Evolutionary conservation across 2,329 filamentous ascomycete genomes (phyloP), one percentile per base, ranked within the genome.

Genomic region (Taxawa tesnikishii): DNA sequence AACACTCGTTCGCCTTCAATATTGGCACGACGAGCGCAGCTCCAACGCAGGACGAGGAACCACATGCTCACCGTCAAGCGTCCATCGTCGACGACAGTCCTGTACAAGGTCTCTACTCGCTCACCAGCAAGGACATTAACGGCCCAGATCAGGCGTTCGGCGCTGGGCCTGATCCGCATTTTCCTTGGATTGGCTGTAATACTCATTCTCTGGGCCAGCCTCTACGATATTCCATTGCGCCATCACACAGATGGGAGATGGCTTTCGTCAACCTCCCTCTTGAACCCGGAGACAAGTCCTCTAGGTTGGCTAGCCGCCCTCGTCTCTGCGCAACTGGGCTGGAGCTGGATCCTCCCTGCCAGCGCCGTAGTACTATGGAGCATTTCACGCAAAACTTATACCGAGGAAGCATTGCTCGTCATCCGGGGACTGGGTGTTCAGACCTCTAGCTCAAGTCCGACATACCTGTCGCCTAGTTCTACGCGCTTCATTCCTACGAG

Each of bases 351-450:
- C 13, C 47, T 48, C 4, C 48, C 55, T 2, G 44, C 53, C 4
- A 60, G 60, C 17, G 32, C 33, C 18, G 26, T 30, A 4, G 32
- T 45, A 1, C 31, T 42, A 12, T 47, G 38, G 27, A 32, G 46
- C 24, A 41, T 44, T 8, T 38, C 46, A n/a, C 46, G 47, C 6
- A 46, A 43, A 29, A 45, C 42, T 9, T 60, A 49, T 26, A 45
- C 55, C 67, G 75, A 83, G 52, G 90, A 98, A 64, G 85, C 82
- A 5, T 68, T 98, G 5, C 73, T 94, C 3, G 82, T 94, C 4
- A 75, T 98, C 43, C 75, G 84, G 14, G 84, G 87, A 0, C 67
- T 98, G 10, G 90, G 90, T 6, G 79, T 98, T 32, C 90, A 98
- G 62, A 94, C 84, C 3, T 79, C 73, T 6, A 79, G 77, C 2